Percentiles rank a stretch among this genome's conserved stretches.
Conservation (phyloP, 1,284 basidiomycete genomes). For the Trametes sp. region DNA sequence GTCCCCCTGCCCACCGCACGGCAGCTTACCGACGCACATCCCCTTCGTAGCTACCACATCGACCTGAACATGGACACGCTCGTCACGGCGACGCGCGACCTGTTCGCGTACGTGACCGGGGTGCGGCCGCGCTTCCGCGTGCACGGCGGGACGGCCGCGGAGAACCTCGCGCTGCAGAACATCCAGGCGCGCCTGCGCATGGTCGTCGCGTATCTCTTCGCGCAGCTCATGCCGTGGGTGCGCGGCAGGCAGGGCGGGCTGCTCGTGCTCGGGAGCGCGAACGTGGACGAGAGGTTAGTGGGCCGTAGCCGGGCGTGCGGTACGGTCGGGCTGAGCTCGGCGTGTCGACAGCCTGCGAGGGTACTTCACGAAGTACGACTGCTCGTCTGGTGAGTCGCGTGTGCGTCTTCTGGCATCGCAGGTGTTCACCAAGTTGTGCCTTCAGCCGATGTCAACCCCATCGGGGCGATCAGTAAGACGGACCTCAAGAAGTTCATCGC, state of each 20-base stretch:
- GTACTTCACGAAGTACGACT: constrained; percentile 98
- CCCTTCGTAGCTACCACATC: constrained; percentile 88
- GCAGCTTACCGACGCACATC: no score
- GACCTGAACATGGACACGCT: constrained; percentile 97
- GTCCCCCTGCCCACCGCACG: no score
- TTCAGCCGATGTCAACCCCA: constrained; percentile 96
- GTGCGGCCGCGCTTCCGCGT: constrained; percentile 85
- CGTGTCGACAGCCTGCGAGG: constrained; percentile 77
- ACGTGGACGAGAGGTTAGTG: constrained; percentile 92
- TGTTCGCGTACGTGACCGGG: constrained; percentile 89
- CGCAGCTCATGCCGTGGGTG: constrained; percentile 95
- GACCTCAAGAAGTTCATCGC: constrained; percentile 97
- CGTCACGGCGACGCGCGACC: constrained; percentile 82
- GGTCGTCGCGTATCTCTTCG: constrained; percentile 97
- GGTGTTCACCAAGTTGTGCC: no score
- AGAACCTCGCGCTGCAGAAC: constrained; percentile 98
- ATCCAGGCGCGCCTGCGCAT: constrained; percentile 97
- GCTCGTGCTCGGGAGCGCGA: constrained; percentile 95
- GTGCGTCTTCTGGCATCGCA: no score
- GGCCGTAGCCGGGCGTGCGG: neutral
- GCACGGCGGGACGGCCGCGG: constrained; percentile 87
- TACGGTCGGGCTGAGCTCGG: neutral
- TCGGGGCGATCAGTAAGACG: constrained; percentile 97
- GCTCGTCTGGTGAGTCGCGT: constrained; percentile 71
- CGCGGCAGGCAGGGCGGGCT: constrained; percentile 86